A percentile compares a stretch with the other conserved stretches of the same genome.
Evolutionary conservation across 176 grass and related monocot genomes (phyloP).

Genomic region (Elymus sibiricus): DNA sequence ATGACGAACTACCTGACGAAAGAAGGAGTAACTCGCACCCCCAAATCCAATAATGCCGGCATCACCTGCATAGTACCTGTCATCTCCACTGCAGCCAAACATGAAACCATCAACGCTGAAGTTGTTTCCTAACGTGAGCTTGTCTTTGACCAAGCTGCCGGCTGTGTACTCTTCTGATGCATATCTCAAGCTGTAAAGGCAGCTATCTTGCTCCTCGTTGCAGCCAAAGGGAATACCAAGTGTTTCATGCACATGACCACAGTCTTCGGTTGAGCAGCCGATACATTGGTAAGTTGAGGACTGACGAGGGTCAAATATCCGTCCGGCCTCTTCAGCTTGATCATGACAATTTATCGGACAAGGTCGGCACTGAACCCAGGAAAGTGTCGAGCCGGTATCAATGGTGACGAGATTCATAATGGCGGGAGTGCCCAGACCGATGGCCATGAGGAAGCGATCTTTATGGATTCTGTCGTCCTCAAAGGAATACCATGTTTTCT

Average conservation of each 20-base stretch:
- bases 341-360: background rate
- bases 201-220: constrained; percentile 11
- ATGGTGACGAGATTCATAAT: constrained; percentile 40
- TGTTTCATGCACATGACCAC: background rate
- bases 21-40: constrained; percentile 16
- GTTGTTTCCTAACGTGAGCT: constrained; percentile 8
- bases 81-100: constrained; percentile 31
- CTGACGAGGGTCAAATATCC: background rate
- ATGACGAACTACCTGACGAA: constrained; percentile 10
- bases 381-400: constrained; percentile 39
- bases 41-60: constrained; percentile 27
- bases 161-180: constrained; percentile 17
- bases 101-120: background rate
- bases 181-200: constrained; percentile 30
- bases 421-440: constrained; percentile 27
- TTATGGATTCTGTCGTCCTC: background rate
- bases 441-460: constrained; percentile 33
- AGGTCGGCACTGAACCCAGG: constrained; percentile 2
- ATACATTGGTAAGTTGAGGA: constrained; percentile 11
- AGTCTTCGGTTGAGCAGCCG: constrained; percentile 4
- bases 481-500: background rate
- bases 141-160: constrained; percentile 5
- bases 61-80: background rate
- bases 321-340: constrained; percentile 2
- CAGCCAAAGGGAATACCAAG: constrained; percentile 16